Evolutionary conservation across 306 rosid species (phyloP).

Genomic region (Corylus americana): DNA sequence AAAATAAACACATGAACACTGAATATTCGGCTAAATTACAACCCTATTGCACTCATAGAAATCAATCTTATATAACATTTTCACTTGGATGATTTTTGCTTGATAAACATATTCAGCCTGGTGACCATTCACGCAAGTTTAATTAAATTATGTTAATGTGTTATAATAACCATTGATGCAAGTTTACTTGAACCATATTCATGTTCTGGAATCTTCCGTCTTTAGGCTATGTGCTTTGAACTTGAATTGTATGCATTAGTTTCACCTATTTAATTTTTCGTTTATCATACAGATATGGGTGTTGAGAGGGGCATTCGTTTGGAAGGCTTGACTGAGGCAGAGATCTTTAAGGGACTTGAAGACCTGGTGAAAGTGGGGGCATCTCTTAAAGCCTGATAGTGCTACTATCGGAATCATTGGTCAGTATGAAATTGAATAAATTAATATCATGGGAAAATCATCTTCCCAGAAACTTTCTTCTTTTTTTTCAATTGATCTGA

Average conservation of each 20-base stretch:
- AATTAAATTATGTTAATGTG: too few species aligned
- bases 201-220: neutral
- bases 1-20: too few species aligned
- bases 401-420: slow-evolving; percentile 13
- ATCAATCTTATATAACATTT: neutral
- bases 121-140: too few species aligned
- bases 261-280: slow-evolving; percentile 20
- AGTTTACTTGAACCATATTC: neutral
- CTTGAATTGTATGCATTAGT: slow-evolving; percentile 3
- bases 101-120: neutral
- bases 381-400: slow-evolving; percentile 52
- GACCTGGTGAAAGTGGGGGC: slow-evolving; percentile 71
- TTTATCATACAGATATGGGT: slow-evolving; percentile 64
- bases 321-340: slow-evolving; percentile 82
- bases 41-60: neutral
- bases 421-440: slow-evolving; percentile 46
- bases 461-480: neutral
- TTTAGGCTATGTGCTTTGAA: neutral
- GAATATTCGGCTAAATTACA: too few species aligned
- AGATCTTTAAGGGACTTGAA: slow-evolving; percentile 81
- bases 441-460: slow-evolving; percentile 15
- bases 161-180: neutral
- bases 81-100: neutral
- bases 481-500: slow-evolving; percentile 5
- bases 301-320: slow-evolving; percentile 77